Evolutionary conservation across 148 eudicot species (phyloP).

Genomic region (Chenopodium album): DNA sequence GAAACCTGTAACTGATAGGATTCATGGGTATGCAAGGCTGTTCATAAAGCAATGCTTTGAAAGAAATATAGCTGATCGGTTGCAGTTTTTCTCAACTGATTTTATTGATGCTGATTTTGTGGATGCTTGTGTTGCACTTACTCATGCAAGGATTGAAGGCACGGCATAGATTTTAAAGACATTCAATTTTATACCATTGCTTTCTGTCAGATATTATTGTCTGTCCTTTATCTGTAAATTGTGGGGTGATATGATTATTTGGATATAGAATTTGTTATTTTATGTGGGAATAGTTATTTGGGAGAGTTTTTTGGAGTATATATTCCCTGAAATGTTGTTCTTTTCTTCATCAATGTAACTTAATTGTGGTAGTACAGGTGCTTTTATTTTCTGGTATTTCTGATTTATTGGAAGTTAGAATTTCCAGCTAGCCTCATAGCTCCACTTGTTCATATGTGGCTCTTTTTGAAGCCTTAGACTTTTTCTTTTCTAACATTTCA

Average conservation of each 20-base stretch:
- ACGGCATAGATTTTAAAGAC: constrained; percentile 26
- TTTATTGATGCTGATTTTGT: constrained; percentile 88
- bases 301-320: neutral
- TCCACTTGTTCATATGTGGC: neutral
- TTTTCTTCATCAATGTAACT: neutral
- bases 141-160: constrained; percentile 72
- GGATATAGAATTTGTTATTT: neutral
- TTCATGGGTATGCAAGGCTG: constrained; percentile 68
- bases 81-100: constrained; percentile 85
- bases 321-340: neutral
- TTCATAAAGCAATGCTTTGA: constrained; percentile 65
- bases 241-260: constrained; percentile 15
- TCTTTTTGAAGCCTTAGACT: neutral
- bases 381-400: neutral
- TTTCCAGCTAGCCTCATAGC: neutral
- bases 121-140: constrained; percentile 82
- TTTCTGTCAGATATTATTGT: neutral
- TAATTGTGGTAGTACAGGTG: neutral
- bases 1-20: constrained; percentile 73
- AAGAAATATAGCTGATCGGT: constrained; percentile 49
- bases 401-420: constrained; percentile 2
- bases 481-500: neutral
- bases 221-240: constrained; percentile 18
- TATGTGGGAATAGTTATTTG: neutral
- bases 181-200: neutral